phyloP scores from a whole-genome alignment of 139 green algal species.

The Chlorella sorokiniana region DNA sequence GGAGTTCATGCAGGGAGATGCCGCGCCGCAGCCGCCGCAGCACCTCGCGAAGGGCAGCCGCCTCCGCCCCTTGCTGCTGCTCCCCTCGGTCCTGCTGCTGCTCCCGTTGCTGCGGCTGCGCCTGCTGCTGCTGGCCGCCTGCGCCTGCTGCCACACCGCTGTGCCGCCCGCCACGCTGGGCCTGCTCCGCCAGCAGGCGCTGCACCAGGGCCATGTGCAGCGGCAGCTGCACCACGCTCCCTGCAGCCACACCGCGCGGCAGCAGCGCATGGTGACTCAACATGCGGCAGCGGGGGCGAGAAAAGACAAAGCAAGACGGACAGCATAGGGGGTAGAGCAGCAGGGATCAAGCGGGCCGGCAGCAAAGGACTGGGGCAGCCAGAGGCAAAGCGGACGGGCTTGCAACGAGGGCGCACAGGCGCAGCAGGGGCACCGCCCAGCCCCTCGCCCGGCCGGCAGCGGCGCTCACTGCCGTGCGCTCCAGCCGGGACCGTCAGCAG shows the following conservation, averaged over 20 bases:
- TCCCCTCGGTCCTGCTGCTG: not conserved
- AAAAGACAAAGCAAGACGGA: too few relatives aligned
- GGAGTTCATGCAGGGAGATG: too few relatives aligned
- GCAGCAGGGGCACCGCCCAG: too few relatives aligned
- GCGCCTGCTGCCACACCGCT: not conserved
- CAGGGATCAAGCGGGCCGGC: not conserved
- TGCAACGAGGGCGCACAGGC: too few relatives aligned
- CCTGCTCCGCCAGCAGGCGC: not conserved
- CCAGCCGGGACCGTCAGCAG: conserved; percentile 16
- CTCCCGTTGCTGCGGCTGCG: not conserved
- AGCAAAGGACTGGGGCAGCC: not conserved
- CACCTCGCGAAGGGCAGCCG: too few relatives aligned
- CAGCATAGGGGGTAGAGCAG: too few relatives aligned
- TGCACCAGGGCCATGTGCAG: conserved; percentile 17
- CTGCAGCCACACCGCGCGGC: not conserved
- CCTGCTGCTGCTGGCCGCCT: conserved; percentile 7
- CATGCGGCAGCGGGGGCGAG: too few relatives aligned
- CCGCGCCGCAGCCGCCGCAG: too few relatives aligned
- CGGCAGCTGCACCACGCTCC: conserved; percentile 25
- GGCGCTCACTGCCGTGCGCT: not conserved
- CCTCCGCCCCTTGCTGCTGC: too few relatives aligned
- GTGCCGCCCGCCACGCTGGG: not conserved
- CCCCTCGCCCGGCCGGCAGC: too few relatives aligned
- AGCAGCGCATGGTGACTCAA: not conserved
- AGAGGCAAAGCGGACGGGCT: too few relatives aligned